Evolutionary conservation across 257 asterid genomes (phyloP), one percentile per base, ranked within the genome.

Genomic region (Ballota nigra): DNA sequence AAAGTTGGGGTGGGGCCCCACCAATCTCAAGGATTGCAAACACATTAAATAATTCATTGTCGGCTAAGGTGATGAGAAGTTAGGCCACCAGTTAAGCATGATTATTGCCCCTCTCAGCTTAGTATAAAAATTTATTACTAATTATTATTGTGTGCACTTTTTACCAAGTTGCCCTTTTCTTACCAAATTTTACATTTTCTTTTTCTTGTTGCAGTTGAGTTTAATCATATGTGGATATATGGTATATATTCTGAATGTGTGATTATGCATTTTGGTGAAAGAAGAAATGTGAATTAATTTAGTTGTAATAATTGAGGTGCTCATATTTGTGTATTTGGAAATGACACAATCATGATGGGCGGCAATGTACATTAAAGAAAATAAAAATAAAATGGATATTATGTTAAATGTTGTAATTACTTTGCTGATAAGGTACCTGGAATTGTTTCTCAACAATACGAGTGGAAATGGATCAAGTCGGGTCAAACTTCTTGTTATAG

Each of bases 71-170:
- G 78, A 74, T 77, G 78, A 71, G 66, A 71, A 67, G 86, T 84
- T 84, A 84, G 88, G 86, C 80, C 82, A 81, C 82, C 81, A 8
- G 66, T 78, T 78, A 70, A 51, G 78, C 82, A 82, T 78, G 73
- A 78, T 82, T 75, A 72, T 12, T 74, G 57, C 66, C 33, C 22
- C 29, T 23, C 63, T 57, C 38, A 58, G 3, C 45, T n/a, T n/a
- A n/a, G n/a, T n/a, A n/a, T n/a, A n/a, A n/a, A 3, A 41, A 71
- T 13, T 5, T 6, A 34, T 7, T 34, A 34, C 2, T 52, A 63
- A 63, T 6, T 4, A 64, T 70, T 24, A 74, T 74, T 63, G 31
- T 40, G 2, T 61, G 38, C 63, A 26, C 77, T 66, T 66, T 43
- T 56, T 80, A 71, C 78, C 51, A 65, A 11, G 0, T 5, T 53